These are phyloP conservation scores for Salvia miltiorrhiza DNA, from an alignment of 257 asterid genomes.

Conservation along the genomic window DNA sequence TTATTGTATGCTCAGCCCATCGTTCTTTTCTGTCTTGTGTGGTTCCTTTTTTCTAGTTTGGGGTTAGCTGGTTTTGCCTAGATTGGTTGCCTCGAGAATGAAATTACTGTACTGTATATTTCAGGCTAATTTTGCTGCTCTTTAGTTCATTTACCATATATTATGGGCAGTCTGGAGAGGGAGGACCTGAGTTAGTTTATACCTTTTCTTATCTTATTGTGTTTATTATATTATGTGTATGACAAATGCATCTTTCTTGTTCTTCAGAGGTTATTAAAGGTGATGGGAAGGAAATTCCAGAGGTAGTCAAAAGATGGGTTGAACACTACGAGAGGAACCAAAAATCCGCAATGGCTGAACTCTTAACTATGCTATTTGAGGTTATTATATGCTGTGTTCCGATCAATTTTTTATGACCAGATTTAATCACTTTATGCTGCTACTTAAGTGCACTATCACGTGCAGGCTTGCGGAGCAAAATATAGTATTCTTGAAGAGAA, in stretches of 20 bases:
- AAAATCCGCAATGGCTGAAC: slow-evolving; percentile 69
- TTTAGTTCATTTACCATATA: not conserved
- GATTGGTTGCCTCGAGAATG: not conserved
- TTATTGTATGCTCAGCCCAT: not conserved
- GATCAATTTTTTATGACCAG: not conserved
- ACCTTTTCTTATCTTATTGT: not conserved
- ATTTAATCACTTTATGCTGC: slow-evolving; percentile 14
- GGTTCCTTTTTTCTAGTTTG: not conserved
- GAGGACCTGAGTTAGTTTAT: not conserved
- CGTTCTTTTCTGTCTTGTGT: not conserved
- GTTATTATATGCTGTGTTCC: slow-evolving; percentile 36
- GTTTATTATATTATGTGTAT: slow-evolving; percentile 17
- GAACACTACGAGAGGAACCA: slow-evolving; percentile 73
- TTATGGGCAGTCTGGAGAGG: not conserved
- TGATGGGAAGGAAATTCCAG: slow-evolving; percentile 72
- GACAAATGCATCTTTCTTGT: slow-evolving; percentile 5
- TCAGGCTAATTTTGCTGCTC: slow-evolving; percentile 6
- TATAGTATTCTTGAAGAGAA: slow-evolving; percentile 58
- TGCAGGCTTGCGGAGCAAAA: slow-evolving; percentile 95
- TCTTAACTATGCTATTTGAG: slow-evolving; percentile 82
- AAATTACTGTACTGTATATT: not conserved
- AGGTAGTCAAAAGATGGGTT: slow-evolving; percentile 80
- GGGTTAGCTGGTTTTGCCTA: slow-evolving; percentile 8
- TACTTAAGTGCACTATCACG: slow-evolving; percentile 16
- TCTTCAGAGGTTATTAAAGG: slow-evolving; percentile 75